Base-by-base conservation (phyloP, 2,329 filamentous ascomycete genomes). In the Diaporthe ilicicola region DNA sequence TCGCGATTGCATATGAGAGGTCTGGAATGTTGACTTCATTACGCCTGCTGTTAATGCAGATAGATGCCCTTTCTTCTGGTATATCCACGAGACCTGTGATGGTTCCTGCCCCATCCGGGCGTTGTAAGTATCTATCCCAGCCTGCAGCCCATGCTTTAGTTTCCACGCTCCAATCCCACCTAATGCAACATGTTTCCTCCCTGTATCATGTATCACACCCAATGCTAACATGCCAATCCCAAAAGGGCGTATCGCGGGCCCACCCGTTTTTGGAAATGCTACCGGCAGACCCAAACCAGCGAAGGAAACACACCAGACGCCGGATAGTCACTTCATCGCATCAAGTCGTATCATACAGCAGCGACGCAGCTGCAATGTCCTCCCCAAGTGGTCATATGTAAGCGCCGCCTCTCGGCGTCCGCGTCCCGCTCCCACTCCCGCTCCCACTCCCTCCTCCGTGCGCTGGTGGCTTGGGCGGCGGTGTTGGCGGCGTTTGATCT, bases 401-500 rank as follows among this genome's bases (percentile, higher is more conserved):
- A 22, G 51, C 65, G n/a, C 27, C 59, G 1, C 42, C 59, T 53
- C 37, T 42, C 15, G 67, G 70, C 24, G 67, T 72, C 15, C 56
- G 67, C 13, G 37, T 54, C 48, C 65, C 50, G 2, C 50, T 54
- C 27, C 64, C 39, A 15, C 64, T 59, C 3, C 66, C 46, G 29
- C 59, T 22, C 6, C 54, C 54, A 17, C 67, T 54, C 53, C 70
- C 56, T 4, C 46, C 46, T 10, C 61, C 62, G 48, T 72, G 70
- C 13, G 32, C 62, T 6, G 70, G 70, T 22, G 67, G 71, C 39
- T 51, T 70, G 4, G 70, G 70, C 32, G 70, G 67, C 15, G 70
- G 70, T 5, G 70, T 56, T 22, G 70, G 70, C 22, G 65, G 70
- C 17, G 54, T 46, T 17, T 24, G 56, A 9, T 71, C 65, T 10